Evolutionary conservation across 192 early-diverging fungal genomes (phyloP), one percentile per base, ranked within the genome.

Genomic region (Coemansia guatemalensis): DNA sequence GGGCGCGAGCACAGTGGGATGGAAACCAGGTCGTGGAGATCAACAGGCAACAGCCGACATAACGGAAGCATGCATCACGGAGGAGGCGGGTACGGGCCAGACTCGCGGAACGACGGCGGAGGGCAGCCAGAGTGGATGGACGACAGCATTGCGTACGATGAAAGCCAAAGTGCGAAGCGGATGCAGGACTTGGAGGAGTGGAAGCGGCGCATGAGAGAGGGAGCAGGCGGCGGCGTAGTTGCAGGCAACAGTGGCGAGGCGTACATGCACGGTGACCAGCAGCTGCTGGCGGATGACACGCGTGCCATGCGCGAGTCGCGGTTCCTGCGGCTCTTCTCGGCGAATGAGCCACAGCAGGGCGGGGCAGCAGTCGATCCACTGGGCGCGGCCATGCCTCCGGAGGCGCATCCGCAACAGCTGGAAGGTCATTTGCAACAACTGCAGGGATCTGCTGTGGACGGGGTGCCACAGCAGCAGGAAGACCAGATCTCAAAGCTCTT

Each of bases 171-270:
- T n/a, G 69, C 67, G 2, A 54, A 25, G 22, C 61, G 54, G 22
- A 81, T 75, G 69, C 73, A 68, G 26, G 78, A 81, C 53, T 71
- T 81, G 61, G 78, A 81, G 62, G 78, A 74, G 52, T 81, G 78
- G 78, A 81, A 81, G 69, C 68, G 69, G 35, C 68, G 73, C 51
- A 81, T 81, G 78, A 63, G 62, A 25, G 71, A 64, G 54, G 50
- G 58, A 18, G 58, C 30, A 12, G 53, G 20, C 32, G 48, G 30
- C 23, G 50, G 50, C 8, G 18, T 47, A 21, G 17, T 26, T 26
- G 21, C n/a, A 39, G 24, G 14, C 25, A 33, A 48, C 55, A 30
- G 39, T 7, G 44, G 47, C 55, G 22, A 48, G 24, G 14, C 29
- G 32, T 50, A 58, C 21, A 17, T 24, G 9, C 8, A 14, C 49